These are phyloP conservation scores for Fusarium sp. DNA, from an alignment of 2,329 filamentous ascomycete genomes.

Conservation along the genomic window DNA sequence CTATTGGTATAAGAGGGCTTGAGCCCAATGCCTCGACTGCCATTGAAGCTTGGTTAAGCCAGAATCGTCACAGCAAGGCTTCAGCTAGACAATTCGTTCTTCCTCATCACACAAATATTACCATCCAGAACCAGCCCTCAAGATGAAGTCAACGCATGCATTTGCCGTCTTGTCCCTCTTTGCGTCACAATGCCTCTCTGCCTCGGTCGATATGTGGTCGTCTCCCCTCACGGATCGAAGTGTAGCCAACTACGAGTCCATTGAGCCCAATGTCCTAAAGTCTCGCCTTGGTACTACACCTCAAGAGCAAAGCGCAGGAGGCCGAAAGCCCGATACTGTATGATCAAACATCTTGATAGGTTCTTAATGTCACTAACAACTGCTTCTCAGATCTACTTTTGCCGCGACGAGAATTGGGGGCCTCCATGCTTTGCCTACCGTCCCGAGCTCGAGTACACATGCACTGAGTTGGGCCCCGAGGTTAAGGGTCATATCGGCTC, in stretches of 20 bases:
- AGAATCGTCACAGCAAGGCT: neutral
- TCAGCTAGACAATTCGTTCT: neutral
- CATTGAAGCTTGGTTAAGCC: conserved; percentile 4
- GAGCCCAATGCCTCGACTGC: conserved; percentile 7
- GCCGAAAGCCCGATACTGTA: conserved; percentile 35
- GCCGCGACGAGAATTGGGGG: conserved; percentile 41
- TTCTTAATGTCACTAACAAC: conserved; percentile 6
- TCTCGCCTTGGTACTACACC: conserved; percentile 36
- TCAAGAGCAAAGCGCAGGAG: conserved; percentile 22
- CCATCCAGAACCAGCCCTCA: neutral
- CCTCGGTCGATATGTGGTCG: conserved; percentile 40
- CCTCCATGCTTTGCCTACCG: conserved; percentile 38
- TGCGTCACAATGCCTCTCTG: conserved; percentile 21
- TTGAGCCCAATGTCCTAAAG: conserved; percentile 35
- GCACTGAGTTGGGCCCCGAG: conserved; percentile 32
- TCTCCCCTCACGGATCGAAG: conserved; percentile 27
- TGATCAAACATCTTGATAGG: neutral
- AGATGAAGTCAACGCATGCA: conserved; percentile 31
- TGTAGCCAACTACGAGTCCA: conserved; percentile 23
- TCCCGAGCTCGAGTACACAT: conserved; percentile 40
- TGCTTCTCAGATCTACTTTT: conserved; percentile 41
- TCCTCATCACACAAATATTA: neutral
- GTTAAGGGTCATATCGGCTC: conserved; percentile 40
- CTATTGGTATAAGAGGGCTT: conserved; percentile 26
- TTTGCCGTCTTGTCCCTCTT: conserved; percentile 25